Conservation (phyloP, 768 basidiomycete species). For the Panellus pusillus region DNA sequence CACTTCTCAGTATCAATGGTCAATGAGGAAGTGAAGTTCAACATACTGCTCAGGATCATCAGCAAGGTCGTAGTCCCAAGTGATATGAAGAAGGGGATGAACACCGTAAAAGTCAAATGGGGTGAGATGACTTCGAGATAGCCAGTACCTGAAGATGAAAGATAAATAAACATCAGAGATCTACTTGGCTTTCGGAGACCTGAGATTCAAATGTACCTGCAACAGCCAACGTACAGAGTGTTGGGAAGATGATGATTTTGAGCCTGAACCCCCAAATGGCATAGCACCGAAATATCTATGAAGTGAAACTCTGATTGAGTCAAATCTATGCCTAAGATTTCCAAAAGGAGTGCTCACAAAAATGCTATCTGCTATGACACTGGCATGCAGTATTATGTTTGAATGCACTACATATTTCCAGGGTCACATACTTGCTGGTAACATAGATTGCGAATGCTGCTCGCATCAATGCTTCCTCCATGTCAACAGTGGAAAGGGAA, state of each 20-base stretch:
- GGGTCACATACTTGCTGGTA: no score
- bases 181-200: no score
- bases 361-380: background rate
- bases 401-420: no score
- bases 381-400: no score
- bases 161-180: no score
- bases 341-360: background rate
- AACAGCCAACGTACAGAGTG: background rate
- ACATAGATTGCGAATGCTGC: no score
- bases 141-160: no score
- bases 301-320: background rate
- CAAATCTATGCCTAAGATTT: background rate
- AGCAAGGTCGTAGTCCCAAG: background rate
- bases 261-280: background rate
- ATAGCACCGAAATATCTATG: conserved; percentile 2
- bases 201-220: background rate
- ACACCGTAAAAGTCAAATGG: no score
- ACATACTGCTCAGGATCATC: conserved; percentile 4
- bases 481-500: no score
- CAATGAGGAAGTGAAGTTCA: background rate
- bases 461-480: no score
- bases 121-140: background rate
- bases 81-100: background rate
- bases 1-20: no score
- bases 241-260: background rate